Evolutionary conservation across 2,329 filamentous ascomycete species (phyloP).

Genomic region (Colletotrichum filicis): DNA sequence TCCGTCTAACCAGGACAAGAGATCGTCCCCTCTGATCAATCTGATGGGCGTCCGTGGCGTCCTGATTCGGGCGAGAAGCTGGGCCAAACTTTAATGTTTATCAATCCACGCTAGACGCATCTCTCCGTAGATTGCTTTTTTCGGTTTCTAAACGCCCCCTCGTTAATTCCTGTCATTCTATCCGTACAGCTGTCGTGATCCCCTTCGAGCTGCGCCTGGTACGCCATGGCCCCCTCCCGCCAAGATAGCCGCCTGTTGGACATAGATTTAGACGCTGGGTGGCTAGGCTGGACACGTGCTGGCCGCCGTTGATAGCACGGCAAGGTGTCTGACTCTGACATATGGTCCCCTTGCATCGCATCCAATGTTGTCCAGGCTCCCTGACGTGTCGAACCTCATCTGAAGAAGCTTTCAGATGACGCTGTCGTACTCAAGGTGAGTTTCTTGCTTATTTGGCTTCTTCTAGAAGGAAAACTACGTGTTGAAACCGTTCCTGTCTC

Average conservation of each 20-base stretch:
- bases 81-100: slow-evolving; percentile 4
- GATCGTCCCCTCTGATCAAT: background rate
- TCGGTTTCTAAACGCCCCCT: slow-evolving; percentile 4
- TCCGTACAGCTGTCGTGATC: background rate
- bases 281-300: background rate
- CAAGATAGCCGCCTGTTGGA: slow-evolving; percentile 16
- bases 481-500: slow-evolving; percentile 20
- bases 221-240: background rate
- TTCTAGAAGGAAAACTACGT: background rate
- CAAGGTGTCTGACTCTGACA: background rate
- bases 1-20: slow-evolving; percentile 12
- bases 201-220: background rate
- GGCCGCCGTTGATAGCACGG: background rate
- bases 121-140: background rate
- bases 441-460: background rate
- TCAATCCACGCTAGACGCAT: background rate
- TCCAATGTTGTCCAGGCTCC: background rate
- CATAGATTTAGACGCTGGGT: background rate
- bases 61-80: background rate
- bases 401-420: background rate
- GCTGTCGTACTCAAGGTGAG: background rate
- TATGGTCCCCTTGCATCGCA: background rate
- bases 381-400: background rate
- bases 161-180: background rate
- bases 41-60: background rate